These are phyloP conservation scores for Thelephora ganbajun DNA, from an alignment of 768 basidiomycete genomes.

Conservation along the genomic window DNA sequence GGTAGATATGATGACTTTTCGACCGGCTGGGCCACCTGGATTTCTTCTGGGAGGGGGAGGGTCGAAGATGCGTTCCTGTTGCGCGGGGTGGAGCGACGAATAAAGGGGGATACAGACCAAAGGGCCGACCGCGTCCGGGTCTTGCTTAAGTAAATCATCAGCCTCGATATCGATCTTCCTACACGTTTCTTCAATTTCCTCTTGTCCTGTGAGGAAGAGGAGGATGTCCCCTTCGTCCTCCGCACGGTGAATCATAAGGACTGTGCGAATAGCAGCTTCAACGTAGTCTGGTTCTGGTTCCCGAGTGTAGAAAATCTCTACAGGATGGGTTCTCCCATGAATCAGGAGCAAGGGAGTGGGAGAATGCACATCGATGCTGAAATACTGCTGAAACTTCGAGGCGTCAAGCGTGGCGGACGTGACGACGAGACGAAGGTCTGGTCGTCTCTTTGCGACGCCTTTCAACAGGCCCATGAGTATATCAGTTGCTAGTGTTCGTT, in stretches of 20 bases:
- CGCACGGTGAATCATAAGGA: slow-evolving; percentile 92
- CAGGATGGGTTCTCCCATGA: slow-evolving; percentile 51
- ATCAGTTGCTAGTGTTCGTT: slow-evolving; percentile 94
- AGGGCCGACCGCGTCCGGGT: slow-evolving; percentile 70
- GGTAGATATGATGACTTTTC: slow-evolving; percentile 90
- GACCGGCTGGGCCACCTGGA: slow-evolving; percentile 63
- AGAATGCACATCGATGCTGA: slow-evolving; percentile 24
- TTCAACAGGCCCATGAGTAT: slow-evolving; percentile 97
- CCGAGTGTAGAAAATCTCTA: slow-evolving; percentile 90
- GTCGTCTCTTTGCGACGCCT: slow-evolving; percentile 58
- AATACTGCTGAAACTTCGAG: slow-evolving; percentile 94
- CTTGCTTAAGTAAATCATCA: slow-evolving; percentile 63
- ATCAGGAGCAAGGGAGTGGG: slow-evolving; percentile 17
- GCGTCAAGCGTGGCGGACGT: slow-evolving; percentile 98
- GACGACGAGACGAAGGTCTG: slow-evolving; percentile 91
- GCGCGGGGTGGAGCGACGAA: slow-evolving; percentile 84
- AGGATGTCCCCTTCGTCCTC: slow-evolving; percentile 90
- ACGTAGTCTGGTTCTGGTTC: slow-evolving; percentile 94
- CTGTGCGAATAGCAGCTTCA: slow-evolving; percentile 91
- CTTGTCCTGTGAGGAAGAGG: slow-evolving; percentile 94
- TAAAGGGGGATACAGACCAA: slow-evolving; percentile 87
- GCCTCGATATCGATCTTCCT: slow-evolving; percentile 86
- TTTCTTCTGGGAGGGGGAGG: slow-evolving; percentile 53
- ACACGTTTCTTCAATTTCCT: slow-evolving; percentile 96
- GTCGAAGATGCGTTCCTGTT: slow-evolving; percentile 96